Evolutionary conservation across 306 rosid species (phyloP), one percentile per base, ranked within the genome.

Genomic region (Begonia loranthoides): DNA sequence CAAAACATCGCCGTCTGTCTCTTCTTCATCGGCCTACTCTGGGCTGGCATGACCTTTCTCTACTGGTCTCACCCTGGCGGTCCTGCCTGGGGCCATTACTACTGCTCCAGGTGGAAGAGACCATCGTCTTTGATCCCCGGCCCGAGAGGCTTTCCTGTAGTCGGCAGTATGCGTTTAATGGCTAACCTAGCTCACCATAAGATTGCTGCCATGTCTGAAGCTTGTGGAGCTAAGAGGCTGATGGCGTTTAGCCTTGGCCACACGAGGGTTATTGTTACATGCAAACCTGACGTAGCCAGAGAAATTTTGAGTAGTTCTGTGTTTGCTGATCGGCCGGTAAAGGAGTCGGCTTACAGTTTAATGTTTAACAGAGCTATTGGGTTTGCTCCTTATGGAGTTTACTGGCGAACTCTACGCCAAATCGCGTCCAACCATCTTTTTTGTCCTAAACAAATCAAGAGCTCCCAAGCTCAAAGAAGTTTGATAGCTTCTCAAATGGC

Each of bases 361-460:
- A 78, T 92, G 96, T 92, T 92, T 73, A 79, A 80, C 60, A 60
- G 94, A 0, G 94, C 99, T 10, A 83, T 92, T 36, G 99, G 99
- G 9, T 92, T 92, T 28, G 94, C 96, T n/a, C 77, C 88, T 2
- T 81, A 74, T 21, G 99, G 87, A 0, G 77, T 86, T 13, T 92
- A 92, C 57, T 92, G 99, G 99, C 66, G 94, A 6, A 78, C 93
- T 10, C 77, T 92, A 0, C 43, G 99, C 9, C 69, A 83, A 9
- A 83, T 92, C 46, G 83, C 99, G 3, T 74, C 93, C 17, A 51
- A 72, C 0, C 94, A 92, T 33, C 79, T 92, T n/a, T 92, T 92
- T 63, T 83, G 66, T 9, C 99, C 99, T 0, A 80, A 79, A 45
- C 96, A 92, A 74, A 92, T 92, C 57, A 83, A 78, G 50, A 57